phyloP scores from a whole-genome alignment of 306 rosid species.

The Citrullus amarus region DNA sequence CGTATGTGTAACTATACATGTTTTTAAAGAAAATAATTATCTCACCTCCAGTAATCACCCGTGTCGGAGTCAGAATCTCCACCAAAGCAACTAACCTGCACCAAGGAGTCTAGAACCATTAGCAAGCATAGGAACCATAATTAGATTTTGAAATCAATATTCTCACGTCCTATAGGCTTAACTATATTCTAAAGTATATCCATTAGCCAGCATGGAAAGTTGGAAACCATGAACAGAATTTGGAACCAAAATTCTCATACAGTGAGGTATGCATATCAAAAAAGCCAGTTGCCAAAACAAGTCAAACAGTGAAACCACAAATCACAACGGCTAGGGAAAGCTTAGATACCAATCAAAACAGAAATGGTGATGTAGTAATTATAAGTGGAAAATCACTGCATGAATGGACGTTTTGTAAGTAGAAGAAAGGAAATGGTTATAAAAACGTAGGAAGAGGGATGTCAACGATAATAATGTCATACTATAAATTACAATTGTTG shows the following conservation, averaged over 20 bases:
- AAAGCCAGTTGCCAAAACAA: background rate
- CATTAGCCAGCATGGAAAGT: background rate
- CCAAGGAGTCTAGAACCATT: background rate
- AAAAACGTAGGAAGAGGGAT: background rate
- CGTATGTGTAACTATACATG: background rate
- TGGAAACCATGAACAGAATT: background rate
- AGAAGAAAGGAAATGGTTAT: background rate
- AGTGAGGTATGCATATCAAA: background rate
- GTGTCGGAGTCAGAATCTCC: slow-evolving; percentile 72
- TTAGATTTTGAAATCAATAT: background rate
- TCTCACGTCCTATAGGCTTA: background rate
- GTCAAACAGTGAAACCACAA: background rate
- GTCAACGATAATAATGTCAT: background rate
- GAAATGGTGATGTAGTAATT: background rate
- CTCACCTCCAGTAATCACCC: slow-evolving; percentile 89
- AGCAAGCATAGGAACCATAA: background rate
- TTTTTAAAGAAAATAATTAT: background rate
- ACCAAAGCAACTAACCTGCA: slow-evolving; percentile 91
- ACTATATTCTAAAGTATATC: background rate
- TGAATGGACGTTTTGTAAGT: background rate
- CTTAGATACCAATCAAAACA: background rate
- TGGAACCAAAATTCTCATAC: background rate
- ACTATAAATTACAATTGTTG: background rate
- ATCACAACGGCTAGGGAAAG: background rate
- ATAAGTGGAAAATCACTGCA: background rate